Conservation (phyloP, 2,329 filamentous ascomycete genomes). For the Scytalidium lignicola region DNA sequence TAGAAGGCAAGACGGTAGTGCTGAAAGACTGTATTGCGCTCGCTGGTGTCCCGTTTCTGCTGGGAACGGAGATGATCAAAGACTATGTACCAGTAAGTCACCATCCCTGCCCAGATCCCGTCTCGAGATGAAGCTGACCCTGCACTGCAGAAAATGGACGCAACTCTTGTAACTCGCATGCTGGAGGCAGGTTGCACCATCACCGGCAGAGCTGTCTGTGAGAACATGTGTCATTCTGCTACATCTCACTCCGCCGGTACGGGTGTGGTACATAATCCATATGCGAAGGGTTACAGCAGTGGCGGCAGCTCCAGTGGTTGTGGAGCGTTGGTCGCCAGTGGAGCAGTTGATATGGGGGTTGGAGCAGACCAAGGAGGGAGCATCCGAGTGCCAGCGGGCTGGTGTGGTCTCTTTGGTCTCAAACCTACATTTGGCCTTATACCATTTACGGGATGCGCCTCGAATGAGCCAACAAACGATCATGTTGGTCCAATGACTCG, state of each 20-base stretch:
- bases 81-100: slow-evolving; percentile 40
- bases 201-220: slow-evolving; percentile 44
- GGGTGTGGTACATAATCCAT: slow-evolving; percentile 40
- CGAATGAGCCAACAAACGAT: slow-evolving; percentile 43
- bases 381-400: slow-evolving; percentile 55
- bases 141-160: slow-evolving; percentile 34
- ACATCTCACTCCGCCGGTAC: slow-evolving; percentile 40
- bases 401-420: slow-evolving; percentile 19
- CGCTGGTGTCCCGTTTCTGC: slow-evolving; percentile 45
- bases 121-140: slow-evolving; percentile 17
- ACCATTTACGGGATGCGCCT: slow-evolving; percentile 9
- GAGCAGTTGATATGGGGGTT: slow-evolving; percentile 34
- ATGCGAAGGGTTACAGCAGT: slow-evolving; percentile 36
- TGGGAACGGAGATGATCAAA: slow-evolving; percentile 41
- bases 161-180: slow-evolving; percentile 43
- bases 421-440: slow-evolving; percentile 16
- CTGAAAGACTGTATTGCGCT: slow-evolving; percentile 51
- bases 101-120: slow-evolving; percentile 19
- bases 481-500: slow-evolving; percentile 40
- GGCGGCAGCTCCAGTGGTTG: slow-evolving; percentile 44
- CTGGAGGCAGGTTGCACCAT: slow-evolving; percentile 45
- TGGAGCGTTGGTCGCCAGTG: slow-evolving; percentile 37
- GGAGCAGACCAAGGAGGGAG: slow-evolving; percentile 3
- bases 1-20: slow-evolving; percentile 40
- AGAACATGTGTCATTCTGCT: slow-evolving; percentile 46